These are phyloP conservation scores for Pneumocystis sp. DNA, from an alignment of 1,139 yeast genomes.

Conservation along the genomic window DNA sequence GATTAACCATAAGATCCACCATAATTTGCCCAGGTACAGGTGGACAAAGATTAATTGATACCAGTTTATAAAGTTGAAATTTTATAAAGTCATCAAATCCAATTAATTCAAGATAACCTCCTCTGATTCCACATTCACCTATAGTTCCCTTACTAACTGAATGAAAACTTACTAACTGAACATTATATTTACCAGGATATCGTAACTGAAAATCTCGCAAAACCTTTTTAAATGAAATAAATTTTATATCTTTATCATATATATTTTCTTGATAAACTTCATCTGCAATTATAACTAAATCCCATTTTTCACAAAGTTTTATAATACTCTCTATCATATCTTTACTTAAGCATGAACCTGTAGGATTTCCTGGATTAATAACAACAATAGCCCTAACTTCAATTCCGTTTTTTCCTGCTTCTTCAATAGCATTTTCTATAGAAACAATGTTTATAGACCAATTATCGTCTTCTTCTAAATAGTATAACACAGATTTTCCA, in stretches of 20 bases:
- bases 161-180: conserved; percentile 88
- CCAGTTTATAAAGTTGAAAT: conserved; percentile 63
- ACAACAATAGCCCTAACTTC: conserved; percentile 71
- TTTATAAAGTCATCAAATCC: conserved; percentile 62
- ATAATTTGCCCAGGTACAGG: conserved; percentile 89
- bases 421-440: conserved; percentile 46
- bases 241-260: conserved; percentile 41
- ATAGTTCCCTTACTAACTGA: conserved; percentile 81
- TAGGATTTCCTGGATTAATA: conserved; percentile 96
- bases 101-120: conserved; percentile 90
- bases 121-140: conserved; percentile 98
- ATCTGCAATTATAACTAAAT: conserved; percentile 56
- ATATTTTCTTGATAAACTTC: conserved; percentile 81
- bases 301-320: conserved; percentile 60
- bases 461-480: conserved; percentile 49
- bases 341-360: conserved; percentile 60
- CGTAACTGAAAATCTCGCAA: conserved; percentile 38
- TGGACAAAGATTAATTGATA: conserved; percentile 81
- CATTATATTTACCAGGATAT: conserved; percentile 40
- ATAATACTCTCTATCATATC: conserved; percentile 49
- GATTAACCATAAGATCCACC: conserved; percentile 84
- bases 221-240: conserved; percentile 30
- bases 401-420: conserved; percentile 40
- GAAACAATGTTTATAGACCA: conserved; percentile 71
- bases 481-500: conserved; percentile 77